Base-by-base conservation (phyloP, 2,329 filamentous ascomycete species). In the Ceratocystis papillata region DNA sequence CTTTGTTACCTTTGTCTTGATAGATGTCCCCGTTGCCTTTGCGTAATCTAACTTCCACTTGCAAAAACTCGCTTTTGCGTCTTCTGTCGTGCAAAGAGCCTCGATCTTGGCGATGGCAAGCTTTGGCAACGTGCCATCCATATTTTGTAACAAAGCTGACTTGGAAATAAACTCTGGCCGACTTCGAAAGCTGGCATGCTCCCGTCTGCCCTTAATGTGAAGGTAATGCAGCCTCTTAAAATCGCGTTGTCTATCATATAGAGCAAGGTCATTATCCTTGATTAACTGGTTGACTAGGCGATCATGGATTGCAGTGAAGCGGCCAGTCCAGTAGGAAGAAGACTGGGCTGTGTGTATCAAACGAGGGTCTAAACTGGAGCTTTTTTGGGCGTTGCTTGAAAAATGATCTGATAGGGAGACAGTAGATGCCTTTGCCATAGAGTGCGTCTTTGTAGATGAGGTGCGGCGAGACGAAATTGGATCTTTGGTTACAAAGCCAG, bases 311-410 rank as follows among this genome's bases (percentile, higher is more conserved):
- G 81, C 75, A 63, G 79, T 75, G 71, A 87, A 86, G 48, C 85
- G 81, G 20, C 85, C 85, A 10, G 79, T 76, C 85, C 85, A 88
- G 72, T 85, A 87, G 2, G 76, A 73, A 1, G 79, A 77, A 5
- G 78, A 74, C 70, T 81, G 78, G 1, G 79, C 77, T 0, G 71
- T 74, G 63, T 72, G 71, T 15, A 84, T 73, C 1, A 73, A 72
- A 1, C 70, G 70, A 1, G 71, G 72, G 8, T 75, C 69, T 37
- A 69, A 65, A 17, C 17, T 41, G 17, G 12, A 4, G 41, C 53
- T 61, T 12, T 48, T 25, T 20, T 45, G 41, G 25, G 55, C 33
- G 53, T 25, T 41, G 20, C n/a, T 20, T 37, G 48, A 33, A 12
- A 12, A 17, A 15, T 33, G 55, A 37, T 25, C 46, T 22, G 53